Evolutionary conservation across 2,329 filamentous ascomycete species (phyloP), one percentile per base, ranked within the genome.

Genomic region (Alternaria metachromatica): DNA sequence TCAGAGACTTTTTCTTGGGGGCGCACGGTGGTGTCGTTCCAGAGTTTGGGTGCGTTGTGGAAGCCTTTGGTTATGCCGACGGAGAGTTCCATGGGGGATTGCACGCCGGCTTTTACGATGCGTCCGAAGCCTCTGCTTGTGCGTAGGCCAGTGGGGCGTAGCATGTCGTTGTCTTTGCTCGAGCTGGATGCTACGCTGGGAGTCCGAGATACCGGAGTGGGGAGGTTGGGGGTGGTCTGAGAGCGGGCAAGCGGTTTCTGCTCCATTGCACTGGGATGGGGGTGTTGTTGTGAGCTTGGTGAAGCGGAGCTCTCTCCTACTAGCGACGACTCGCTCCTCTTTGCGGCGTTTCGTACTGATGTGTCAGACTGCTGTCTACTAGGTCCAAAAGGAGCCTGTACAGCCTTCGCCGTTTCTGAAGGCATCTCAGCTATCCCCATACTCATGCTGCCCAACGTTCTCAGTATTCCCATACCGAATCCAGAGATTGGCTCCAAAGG

Each of bases 361-460:
- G 43, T 23, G 43, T 64, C 33, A 26, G 57, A 63, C 57, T 65
- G 63, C n/a, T 53, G 51, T 55, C 62, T 45, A 18, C 63, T 64
- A 23, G 26, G 48, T 28, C 33, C 60, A 43, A 44, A 23, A 3
- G 65, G 62, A 23, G 64, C 48, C 6, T 60, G 54, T 20, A 63
- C 62, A 12, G 80, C 81, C 69, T 80, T 82, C 41, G 84, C 74
- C 10, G 87, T 81, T 26, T 86, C 84, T 10, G 82, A 79, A 0
- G 87, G 87, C 20, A 88, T 80, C 71, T 96, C 92, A 0, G 91
- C 91, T 44, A 96, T 84, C 0, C 92, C 92, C 85, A 94, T 90
- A 65, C 90, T 87, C 60, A 97, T 89, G 50, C 58, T 58, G 15
- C 61, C 56, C 33, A 73, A 33, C n/a, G 67, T 67, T 12, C n/a